These are phyloP conservation scores for Rhizomucor pusillus DNA, from an alignment of 371 early-diverging fungal species.

Conservation along the genomic window DNA sequence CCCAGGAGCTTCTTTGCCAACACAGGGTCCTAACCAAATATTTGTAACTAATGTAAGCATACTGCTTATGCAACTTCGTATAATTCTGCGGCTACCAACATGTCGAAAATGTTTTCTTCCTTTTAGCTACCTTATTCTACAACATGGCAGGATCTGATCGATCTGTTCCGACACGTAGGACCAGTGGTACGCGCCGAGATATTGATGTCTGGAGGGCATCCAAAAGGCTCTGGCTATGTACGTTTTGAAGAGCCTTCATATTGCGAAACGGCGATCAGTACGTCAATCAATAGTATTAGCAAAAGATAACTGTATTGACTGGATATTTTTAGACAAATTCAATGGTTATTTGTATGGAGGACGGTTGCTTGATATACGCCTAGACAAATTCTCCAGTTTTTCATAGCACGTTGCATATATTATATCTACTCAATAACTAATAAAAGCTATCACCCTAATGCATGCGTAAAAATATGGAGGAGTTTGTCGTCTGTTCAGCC, in stretches of 20 bases:
- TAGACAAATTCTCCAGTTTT: slow-evolving; percentile 32
- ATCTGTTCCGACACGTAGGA: slow-evolving; percentile 62
- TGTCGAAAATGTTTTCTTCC: not conserved
- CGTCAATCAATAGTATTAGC: no score
- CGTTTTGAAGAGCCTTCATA: slow-evolving; percentile 56
- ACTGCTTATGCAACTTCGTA: no score
- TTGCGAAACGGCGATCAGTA: slow-evolving; percentile 64
- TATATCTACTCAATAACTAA: no score
- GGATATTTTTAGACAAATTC: slow-evolving; percentile 48
- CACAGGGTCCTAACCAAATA: slow-evolving; percentile 50
- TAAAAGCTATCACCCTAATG: no score
- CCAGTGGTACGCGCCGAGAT: slow-evolving; percentile 56
- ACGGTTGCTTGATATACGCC: slow-evolving; percentile 50
- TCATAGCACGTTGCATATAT: slow-evolving; percentile 1
- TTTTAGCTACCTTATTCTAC: slow-evolving; percentile 61
- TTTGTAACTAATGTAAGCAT: slow-evolving; percentile 57
- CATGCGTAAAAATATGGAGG: no score
- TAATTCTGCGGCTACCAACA: no score
- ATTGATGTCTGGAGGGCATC: slow-evolving; percentile 46
- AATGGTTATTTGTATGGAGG: slow-evolving; percentile 62
- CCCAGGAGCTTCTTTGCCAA: slow-evolving; percentile 37
- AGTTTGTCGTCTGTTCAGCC: no score
- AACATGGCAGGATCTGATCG: slow-evolving; percentile 64
- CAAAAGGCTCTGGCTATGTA: slow-evolving; percentile 64
- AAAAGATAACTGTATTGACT: no score